Evolutionary conservation across 2,329 filamentous ascomycete species (phyloP).

Genomic region (Botryotinia globosa): DNA sequence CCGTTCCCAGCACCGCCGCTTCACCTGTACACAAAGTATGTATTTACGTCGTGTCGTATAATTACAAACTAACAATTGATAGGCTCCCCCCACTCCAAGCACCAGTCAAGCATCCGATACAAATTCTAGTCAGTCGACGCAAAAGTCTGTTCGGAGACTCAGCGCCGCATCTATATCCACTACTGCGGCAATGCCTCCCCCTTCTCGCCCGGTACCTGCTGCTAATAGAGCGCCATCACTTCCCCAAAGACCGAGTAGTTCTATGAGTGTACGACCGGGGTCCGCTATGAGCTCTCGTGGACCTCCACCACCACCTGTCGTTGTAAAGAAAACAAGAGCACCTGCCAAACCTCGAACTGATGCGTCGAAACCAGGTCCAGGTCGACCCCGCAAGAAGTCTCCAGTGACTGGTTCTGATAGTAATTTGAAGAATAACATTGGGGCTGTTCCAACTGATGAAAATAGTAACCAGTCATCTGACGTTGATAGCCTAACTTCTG

Average conservation of each 20-base stretch:
- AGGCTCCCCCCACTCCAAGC: constrained; percentile 19
- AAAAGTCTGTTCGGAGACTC: constrained; percentile 41
- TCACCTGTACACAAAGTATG: constrained; percentile 46
- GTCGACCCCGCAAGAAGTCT: constrained; percentile 33
- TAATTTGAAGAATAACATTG: not conserved
- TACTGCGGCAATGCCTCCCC: constrained; percentile 36
- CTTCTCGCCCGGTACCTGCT: constrained; percentile 25
- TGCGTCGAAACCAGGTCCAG: constrained; percentile 36
- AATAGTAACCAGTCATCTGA: constrained; percentile 35
- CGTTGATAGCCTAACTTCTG: constrained; percentile 54
- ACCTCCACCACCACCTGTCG: constrained; percentile 41
- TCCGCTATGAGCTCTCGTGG: constrained; percentile 45
- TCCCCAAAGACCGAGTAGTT: constrained; percentile 41
- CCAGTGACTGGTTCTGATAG: constrained; percentile 27
- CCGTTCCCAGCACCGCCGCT: constrained; percentile 53
- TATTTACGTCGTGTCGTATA: not conserved
- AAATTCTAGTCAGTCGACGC: constrained; percentile 31
- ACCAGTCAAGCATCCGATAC: constrained; percentile 36
- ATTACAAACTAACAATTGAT: not conserved
- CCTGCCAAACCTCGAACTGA: constrained; percentile 44
- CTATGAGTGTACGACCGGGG: constrained; percentile 44
- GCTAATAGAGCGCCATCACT: constrained; percentile 34
- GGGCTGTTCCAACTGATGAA: constrained; percentile 18
- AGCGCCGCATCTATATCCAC: constrained; percentile 46
- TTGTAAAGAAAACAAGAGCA: constrained; percentile 60